Evolutionary conservation across 2,329 filamentous ascomycete genomes (phyloP).

Genomic region (Scleromitrula shiraiana): DNA sequence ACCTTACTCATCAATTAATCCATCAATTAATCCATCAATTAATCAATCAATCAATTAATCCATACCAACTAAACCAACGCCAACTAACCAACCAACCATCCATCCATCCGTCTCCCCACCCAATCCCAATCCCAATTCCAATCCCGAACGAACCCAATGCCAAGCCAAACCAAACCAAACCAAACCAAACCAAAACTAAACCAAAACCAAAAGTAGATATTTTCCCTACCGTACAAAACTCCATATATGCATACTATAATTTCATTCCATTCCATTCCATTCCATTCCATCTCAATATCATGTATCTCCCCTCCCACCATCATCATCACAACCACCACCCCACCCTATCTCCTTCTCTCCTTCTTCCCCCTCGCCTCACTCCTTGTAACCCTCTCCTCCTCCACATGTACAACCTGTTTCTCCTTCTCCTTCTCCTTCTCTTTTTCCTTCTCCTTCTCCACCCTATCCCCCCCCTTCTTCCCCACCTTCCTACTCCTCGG

Average conservation of each 20-base stretch:
- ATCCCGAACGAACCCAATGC: too few species aligned
- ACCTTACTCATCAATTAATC: background rate
- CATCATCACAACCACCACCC: background rate
- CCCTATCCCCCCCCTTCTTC: constrained; percentile 21
- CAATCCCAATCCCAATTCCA: too few species aligned
- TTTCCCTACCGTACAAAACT: background rate
- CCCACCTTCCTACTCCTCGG: constrained; percentile 36
- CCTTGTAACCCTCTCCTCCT: constrained; percentile 34
- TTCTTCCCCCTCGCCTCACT: constrained; percentile 25
- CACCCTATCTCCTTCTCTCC: constrained; percentile 8
- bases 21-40: too few species aligned
- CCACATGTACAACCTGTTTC: background rate
- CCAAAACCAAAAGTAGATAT: too few species aligned
- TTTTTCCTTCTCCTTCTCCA: constrained; percentile 30
- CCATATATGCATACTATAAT: background rate
- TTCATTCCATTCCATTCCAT: background rate
- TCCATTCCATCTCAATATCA: background rate
- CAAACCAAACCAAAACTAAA: background rate
- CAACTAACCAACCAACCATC: too few species aligned
- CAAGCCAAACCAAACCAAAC: background rate
- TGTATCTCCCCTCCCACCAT: background rate
- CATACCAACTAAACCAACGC: too few species aligned
- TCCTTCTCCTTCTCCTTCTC: constrained; percentile 31
- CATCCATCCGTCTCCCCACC: too few species aligned
- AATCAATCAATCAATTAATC: too few species aligned